These are phyloP conservation scores for Myxozyma geophila DNA, from an alignment of 805 yeast genomes.

Conservation along the genomic window DNA sequence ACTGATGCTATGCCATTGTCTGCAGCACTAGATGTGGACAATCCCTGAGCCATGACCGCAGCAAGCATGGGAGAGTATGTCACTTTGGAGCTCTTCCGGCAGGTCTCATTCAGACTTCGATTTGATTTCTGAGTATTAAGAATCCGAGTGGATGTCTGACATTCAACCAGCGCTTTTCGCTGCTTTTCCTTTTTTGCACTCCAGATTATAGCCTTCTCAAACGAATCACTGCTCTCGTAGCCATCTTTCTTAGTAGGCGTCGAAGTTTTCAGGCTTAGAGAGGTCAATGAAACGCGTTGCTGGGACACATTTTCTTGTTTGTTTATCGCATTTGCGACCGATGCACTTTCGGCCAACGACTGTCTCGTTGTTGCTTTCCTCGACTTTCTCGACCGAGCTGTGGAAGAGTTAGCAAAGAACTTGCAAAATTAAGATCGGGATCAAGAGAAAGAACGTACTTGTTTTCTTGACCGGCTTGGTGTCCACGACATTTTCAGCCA, in stretches of 20 bases:
- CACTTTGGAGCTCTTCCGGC: constrained; percentile 13
- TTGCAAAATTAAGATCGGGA: background rate
- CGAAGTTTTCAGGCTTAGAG: background rate
- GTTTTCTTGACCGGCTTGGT: background rate
- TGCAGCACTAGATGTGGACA: background rate
- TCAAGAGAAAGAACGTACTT: background rate
- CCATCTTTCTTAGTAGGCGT: constrained; percentile 6
- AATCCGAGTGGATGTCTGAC: background rate
- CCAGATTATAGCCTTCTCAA: constrained; percentile 31
- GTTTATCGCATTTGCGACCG: background rate
- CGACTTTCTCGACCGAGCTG: constrained; percentile 6
- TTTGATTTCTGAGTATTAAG: constrained; percentile 2
- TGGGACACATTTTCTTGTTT: background rate
- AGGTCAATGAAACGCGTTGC: background rate
- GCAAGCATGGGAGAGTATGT: constrained; percentile 35
- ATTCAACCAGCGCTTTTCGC: background rate
- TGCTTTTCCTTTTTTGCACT: constrained; percentile 28
- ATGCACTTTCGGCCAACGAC: constrained; percentile 9
- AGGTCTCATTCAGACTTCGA: background rate
- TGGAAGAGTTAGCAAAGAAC: background rate
- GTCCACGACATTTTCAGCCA: background rate
- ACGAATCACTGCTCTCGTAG: constrained; percentile 26
- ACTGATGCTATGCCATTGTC: background rate
- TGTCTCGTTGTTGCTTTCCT: background rate
- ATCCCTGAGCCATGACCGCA: constrained; percentile 23